Conservation (phyloP, 768 basidiomycete species). For the Neoboletus subvelutipes region DNA sequence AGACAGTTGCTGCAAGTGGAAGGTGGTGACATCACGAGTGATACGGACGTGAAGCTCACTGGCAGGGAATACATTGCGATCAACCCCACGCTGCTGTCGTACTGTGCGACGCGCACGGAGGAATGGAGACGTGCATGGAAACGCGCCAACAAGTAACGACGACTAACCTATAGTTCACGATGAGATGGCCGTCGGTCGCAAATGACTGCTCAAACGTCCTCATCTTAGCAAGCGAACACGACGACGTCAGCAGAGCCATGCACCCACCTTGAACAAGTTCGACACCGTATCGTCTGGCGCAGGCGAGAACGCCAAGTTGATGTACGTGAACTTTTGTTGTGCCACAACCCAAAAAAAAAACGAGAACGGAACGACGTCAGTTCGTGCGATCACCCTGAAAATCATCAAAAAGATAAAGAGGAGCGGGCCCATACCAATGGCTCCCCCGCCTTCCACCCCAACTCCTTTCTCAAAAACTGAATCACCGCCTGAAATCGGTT, state of each 20-base stretch:
- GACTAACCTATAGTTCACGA: conserved; percentile 85
- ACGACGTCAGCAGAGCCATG: neutral
- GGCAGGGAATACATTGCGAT: neutral
- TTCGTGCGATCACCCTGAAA: neutral
- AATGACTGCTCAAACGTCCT: conserved; percentile 57
- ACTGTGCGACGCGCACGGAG: conserved; percentile 29
- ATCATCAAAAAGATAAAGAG: neutral
- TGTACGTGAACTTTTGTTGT: conserved; percentile 59
- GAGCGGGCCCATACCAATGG: conserved; percentile 58
- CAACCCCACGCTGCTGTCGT: conserved; percentile 67
- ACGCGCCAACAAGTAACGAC: no score
- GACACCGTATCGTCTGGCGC: conserved; percentile 75
- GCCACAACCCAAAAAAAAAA: neutral
- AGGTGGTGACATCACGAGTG: neutral
- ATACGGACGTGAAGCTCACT: neutral
- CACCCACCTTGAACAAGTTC: conserved; percentile 61
- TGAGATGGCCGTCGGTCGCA: conserved; percentile 83
- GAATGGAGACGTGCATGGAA: no score
- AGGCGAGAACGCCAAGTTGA: conserved; percentile 75
- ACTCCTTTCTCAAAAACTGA: conserved; percentile 84
- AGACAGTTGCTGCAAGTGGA: neutral
- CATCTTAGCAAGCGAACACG: conserved; percentile 2
- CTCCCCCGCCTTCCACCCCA: conserved; percentile 84
- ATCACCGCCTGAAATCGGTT: conserved; percentile 96
- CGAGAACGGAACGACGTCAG: conserved; percentile 22